Conservation (phyloP, 768 basidiomycete genomes). For the Boletus patriciae region DNA sequence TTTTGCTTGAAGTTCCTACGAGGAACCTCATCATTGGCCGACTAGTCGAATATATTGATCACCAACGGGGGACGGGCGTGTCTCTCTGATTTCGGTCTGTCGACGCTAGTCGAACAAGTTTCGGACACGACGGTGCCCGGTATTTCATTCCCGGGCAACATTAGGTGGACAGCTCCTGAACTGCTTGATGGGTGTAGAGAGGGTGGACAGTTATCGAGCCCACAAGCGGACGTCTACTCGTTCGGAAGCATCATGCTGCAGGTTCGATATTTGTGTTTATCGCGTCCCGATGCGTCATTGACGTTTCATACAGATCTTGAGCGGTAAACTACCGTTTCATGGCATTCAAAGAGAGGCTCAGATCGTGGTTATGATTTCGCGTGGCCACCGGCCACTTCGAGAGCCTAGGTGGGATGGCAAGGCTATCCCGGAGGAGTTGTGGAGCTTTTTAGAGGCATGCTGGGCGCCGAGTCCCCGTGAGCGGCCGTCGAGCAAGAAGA, state of each 20-base stretch:
- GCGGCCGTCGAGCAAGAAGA: constrained; percentile 16
- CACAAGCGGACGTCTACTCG: constrained; percentile 28
- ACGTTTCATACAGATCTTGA: constrained; percentile 17
- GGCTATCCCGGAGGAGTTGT: constrained; percentile 22
- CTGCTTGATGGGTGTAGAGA: constrained; percentile 12
- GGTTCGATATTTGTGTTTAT: constrained; percentile 4
- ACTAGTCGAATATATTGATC: constrained; percentile 27
- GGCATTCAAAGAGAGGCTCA: constrained; percentile 17
- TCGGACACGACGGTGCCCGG: constrained; percentile 2
- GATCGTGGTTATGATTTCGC: constrained; percentile 25
- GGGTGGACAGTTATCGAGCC: constrained; percentile 6
- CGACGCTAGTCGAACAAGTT: constrained; percentile 12
- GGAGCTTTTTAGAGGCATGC: constrained; percentile 24
- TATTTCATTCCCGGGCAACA: constrained; percentile 22
- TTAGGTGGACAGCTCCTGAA: constrained; percentile 34
- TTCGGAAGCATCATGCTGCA: constrained; percentile 33
- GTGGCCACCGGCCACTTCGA: constrained; percentile 5
- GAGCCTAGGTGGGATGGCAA: constrained; percentile 24
- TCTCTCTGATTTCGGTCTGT: constrained; percentile 36
- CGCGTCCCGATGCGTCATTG: background rate
- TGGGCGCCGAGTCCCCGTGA: constrained; percentile 15
- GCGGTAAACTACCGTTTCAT: constrained; percentile 28
- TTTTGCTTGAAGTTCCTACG: background rate
- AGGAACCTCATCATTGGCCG: background rate
- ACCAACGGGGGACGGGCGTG: constrained; percentile 8